Percentiles rank a stretch among this genome's conserved stretches.
Evolutionary conservation across 2,329 filamentous ascomycete genomes (phyloP).

Genomic region (Calonectria montana): DNA sequence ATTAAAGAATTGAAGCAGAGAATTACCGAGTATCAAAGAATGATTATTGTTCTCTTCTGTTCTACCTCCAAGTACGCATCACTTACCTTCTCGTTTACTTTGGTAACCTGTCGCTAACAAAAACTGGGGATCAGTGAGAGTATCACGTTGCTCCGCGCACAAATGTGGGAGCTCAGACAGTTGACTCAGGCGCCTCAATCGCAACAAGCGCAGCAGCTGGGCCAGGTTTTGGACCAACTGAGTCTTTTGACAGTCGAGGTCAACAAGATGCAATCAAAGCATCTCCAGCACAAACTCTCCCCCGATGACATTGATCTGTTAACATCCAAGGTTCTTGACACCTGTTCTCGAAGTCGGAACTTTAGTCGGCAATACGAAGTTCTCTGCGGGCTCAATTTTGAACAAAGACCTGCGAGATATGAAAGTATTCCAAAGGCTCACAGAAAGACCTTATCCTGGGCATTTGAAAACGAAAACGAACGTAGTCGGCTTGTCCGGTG

Average conservation of each 20-base stretch:
- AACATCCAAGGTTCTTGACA: neutral
- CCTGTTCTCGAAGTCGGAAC: neutral
- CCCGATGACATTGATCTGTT: neutral
- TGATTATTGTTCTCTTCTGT: neutral
- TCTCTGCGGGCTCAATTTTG: neutral
- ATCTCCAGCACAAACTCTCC: neutral
- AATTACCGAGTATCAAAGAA: neutral
- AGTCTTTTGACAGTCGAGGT: neutral
- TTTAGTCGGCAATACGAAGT: neutral
- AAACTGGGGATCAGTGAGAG: neutral
- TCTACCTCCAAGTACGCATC: neutral
- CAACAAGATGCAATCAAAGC: neutral
- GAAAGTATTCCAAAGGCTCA: conserved; percentile 34
- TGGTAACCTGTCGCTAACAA: neutral
- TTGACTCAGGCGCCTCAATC: neutral
- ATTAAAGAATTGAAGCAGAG: neutral
- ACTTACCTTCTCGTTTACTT: neutral
- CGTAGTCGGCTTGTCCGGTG: conserved; percentile 22
- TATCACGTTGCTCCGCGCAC: neutral
- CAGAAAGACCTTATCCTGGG: neutral
- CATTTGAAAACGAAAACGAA: conserved; percentile 24
- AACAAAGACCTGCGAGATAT: neutral
- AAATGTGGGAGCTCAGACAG: neutral
- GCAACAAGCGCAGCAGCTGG: neutral
- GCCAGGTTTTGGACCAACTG: neutral